phyloP scores from a whole-genome alignment of 2,329 filamentous ascomycete species.

The Trichoderma citrinoviride region DNA sequence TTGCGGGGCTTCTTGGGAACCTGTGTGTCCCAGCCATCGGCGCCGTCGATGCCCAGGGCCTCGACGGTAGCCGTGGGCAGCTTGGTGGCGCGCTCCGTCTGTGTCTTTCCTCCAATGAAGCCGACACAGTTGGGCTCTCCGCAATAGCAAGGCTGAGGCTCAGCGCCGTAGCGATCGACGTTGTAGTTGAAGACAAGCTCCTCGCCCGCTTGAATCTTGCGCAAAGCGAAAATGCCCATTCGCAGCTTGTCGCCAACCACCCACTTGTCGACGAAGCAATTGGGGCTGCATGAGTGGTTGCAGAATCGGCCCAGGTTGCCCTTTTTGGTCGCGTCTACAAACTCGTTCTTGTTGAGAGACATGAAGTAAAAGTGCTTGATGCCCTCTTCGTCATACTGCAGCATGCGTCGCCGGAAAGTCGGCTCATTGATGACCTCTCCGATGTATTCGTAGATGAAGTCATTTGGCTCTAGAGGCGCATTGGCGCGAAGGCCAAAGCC shows the following conservation, averaged over 20 bases:
- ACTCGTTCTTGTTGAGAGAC: slow-evolving; percentile 94
- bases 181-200: slow-evolving; percentile 99
- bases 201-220: slow-evolving; percentile 80
- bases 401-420: slow-evolving; percentile 83
- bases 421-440: slow-evolving; percentile 96
- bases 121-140: slow-evolving; percentile 92
- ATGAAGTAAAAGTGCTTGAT: slow-evolving; percentile 99
- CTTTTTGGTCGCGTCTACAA: slow-evolving; percentile 95
- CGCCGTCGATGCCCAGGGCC: slow-evolving; percentile 90
- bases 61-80: slow-evolving; percentile 86
- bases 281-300: slow-evolving; percentile 98
- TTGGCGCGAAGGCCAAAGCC: slow-evolving; percentile 89
- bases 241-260: slow-evolving; percentile 94
- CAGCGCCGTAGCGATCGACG: slow-evolving; percentile 93
- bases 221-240: slow-evolving; percentile 97
- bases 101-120: slow-evolving; percentile 95
- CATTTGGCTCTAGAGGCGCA: slow-evolving; percentile 70
- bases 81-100: slow-evolving; percentile 93
- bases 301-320: slow-evolving; percentile 96
- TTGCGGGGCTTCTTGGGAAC: slow-evolving; percentile 87
- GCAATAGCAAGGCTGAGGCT: slow-evolving; percentile 96
- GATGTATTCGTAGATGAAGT: slow-evolving; percentile 98
- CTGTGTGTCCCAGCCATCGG: slow-evolving; percentile 85
- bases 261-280: slow-evolving; percentile 99
- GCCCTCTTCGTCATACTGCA: slow-evolving; percentile 90